Conservation (phyloP, 208 protist species). For the Trypanosoma melophagium region DNA sequence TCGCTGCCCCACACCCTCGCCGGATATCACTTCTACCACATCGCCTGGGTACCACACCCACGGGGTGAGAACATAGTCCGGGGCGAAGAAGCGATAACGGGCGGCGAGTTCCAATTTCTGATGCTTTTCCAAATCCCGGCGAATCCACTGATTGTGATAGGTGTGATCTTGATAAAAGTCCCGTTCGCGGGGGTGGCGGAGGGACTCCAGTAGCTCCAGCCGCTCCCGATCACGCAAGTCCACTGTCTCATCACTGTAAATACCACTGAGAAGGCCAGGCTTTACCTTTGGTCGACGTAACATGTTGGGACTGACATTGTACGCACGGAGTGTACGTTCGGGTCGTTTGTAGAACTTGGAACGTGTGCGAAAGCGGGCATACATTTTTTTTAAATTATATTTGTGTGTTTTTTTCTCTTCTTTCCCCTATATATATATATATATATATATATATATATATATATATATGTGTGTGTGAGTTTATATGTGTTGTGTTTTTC, state of each 20-base stretch:
- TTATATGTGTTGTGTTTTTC: too few species aligned
- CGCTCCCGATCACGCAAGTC: constrained; percentile 80
- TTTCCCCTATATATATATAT: too few species aligned
- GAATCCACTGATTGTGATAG: constrained; percentile 89
- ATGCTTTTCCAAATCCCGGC: constrained; percentile 68
- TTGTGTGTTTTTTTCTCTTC: background rate
- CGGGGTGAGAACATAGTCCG: constrained; percentile 54
- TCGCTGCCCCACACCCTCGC: constrained; percentile 76
- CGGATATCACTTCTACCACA: constrained; percentile 74
- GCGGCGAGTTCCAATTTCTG: constrained; percentile 54
- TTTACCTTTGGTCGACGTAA: constrained; percentile 72
- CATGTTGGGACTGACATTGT: constrained; percentile 66
- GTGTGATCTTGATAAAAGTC: constrained; percentile 93
- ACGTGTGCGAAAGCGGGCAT: constrained; percentile 80
- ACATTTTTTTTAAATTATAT: constrained; percentile 40
- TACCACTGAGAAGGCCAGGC: constrained; percentile 55
- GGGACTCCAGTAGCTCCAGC: constrained; percentile 76
- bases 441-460: too few species aligned
- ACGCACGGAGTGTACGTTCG: constrained; percentile 51
- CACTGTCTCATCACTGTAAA: constrained; percentile 72
- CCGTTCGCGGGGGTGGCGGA: constrained; percentile 82
- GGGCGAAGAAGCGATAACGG: constrained; percentile 70
- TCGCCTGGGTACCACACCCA: constrained; percentile 90
- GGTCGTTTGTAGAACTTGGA: constrained; percentile 81
- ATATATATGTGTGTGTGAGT: too few species aligned